Evolutionary conservation across 768 basidiomycete species (phyloP), one percentile per base, ranked within the genome.

Genomic region (Rubroboletus satanas): DNA sequence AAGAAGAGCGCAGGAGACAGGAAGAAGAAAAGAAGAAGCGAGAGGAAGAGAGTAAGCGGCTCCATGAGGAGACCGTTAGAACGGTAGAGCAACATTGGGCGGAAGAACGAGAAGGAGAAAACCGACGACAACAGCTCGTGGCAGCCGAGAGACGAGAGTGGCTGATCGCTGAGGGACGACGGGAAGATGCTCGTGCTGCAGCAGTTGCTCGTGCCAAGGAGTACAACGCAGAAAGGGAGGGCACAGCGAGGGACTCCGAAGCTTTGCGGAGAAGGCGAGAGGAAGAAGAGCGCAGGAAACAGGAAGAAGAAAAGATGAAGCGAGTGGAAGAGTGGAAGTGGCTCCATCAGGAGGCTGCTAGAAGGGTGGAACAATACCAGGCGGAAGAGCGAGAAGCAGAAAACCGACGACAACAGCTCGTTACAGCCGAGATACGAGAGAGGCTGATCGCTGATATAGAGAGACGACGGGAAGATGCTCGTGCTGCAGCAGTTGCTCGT

Each of bases 351-450:
- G 31, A 45, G 6, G 3, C 3, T 3, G 17, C n/a, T 45, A 12
- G 42, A 26, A 23, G 4, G 23, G 0, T 15, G 1, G 23, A 42
- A 23, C 41, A 21, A 9, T 12, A 12, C 3, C 3, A 1, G n/a
- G 45, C 14, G 9, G 11, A 46, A 11, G 12, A 69, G 49, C 57
- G 63, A 15, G 80, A 83, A 52, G 28, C 45, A 7, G 33, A 37
- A 17, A 26, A 4, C 1, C 17, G 18, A 28, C 51, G 28, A 31
- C 29, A 63, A 31, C 45, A 46, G 14, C 14, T 9, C 14, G 23
- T 15, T 14, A 14, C 11, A 7, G 29, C 21, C 4, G 5, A 31
- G 36, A 45, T 31, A 21, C 43, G 31, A 29, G 43, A 52, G 23
- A 41, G 12, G 28, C 18, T 48, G 33, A 15, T 52, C 6, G 44